Conservation (phyloP, 306 rosid genomes). For the Corylus heterophylla region DNA sequence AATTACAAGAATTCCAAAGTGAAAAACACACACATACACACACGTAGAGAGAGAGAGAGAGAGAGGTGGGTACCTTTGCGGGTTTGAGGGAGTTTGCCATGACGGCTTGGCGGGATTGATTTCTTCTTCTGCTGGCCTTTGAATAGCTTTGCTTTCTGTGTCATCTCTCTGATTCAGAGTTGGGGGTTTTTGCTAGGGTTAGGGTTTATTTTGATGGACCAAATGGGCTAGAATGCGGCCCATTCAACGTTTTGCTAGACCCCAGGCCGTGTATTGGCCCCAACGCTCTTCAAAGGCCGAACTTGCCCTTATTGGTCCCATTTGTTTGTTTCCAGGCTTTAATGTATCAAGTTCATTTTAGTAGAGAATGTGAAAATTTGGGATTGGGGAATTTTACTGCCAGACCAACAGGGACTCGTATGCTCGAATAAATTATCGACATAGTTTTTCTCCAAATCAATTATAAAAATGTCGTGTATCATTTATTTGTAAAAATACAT, state of each 20-base stretch:
- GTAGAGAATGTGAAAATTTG: too few species aligned
- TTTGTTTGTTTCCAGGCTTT: too few species aligned
- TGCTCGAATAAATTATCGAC: too few species aligned
- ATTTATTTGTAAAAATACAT: too few species aligned
- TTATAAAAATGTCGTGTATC: too few species aligned
- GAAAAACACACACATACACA: neutral
- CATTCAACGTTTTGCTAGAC: neutral
- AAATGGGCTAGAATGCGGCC: neutral
- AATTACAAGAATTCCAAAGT: neutral
- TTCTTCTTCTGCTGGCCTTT: neutral
- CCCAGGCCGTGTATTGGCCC: neutral
- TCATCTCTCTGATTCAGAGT: neutral
- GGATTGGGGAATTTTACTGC: too few species aligned
- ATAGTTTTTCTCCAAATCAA: too few species aligned
- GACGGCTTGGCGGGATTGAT: conserved; percentile 50
- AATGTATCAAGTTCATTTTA: too few species aligned
- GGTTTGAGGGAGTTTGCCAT: conserved; percentile 60
- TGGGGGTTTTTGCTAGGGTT: neutral
- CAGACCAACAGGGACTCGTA: too few species aligned
- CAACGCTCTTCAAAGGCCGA: too few species aligned
- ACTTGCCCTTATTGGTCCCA: too few species aligned
- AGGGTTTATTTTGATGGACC: neutral
- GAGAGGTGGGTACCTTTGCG: conserved; percentile 54
- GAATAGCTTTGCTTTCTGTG: neutral
- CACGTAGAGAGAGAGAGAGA: too few species aligned